Base-by-base conservation (phyloP, 1,284 basidiomycete genomes). In the Anthracocystis walkeri region DNA sequence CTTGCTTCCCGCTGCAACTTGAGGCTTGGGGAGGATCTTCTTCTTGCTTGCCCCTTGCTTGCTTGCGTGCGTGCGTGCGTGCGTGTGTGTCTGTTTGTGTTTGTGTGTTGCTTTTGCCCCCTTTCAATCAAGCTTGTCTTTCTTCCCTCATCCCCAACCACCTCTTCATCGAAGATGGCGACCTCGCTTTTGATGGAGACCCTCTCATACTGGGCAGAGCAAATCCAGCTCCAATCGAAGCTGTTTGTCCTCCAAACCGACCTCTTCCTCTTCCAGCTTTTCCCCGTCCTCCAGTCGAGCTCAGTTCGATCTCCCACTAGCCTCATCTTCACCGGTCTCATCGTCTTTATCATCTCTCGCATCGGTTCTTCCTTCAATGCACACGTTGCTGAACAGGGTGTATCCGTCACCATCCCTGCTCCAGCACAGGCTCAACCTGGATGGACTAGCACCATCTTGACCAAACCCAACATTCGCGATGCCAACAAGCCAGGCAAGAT, bases 401-500 rank as follows among this genome's bases (percentile, higher is more conserved):
- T 67, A 3, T 56, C 48, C 3, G 44, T 79, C 21, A 56, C 64
- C 27, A 46, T 75, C 23, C 57, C 65, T n/a, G 25, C 60, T 8
- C 80, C 82, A n/a, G 33, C 53, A 7, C 64, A 71, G 50, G 79
- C 75, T 3, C 48, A 12, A 3, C 57, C 73, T 3, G 82, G 75
- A 4, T 83, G 82, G 82, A 55, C 69, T 14, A 65, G 70, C 12
- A 23, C 29, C 5, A 31, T 79, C 18, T 71, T 81, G 14, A 33
- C 58, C 14, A 50, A 52, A 1, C 78, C 79, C 6, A 7, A 12
- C 16, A 59, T 79, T 16, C 48, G 55, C n/a, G 59, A 67, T 12
- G 8, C 54, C 0, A 6, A 48, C 27, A 54, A 67, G 5, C 76
- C 65, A 6, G 85, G 89, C 48, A 88, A 90, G 79, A 92, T 98